phyloP scores from a whole-genome alignment of 2,329 filamentous ascomycete species.

The Curvularia verruculosa region DNA sequence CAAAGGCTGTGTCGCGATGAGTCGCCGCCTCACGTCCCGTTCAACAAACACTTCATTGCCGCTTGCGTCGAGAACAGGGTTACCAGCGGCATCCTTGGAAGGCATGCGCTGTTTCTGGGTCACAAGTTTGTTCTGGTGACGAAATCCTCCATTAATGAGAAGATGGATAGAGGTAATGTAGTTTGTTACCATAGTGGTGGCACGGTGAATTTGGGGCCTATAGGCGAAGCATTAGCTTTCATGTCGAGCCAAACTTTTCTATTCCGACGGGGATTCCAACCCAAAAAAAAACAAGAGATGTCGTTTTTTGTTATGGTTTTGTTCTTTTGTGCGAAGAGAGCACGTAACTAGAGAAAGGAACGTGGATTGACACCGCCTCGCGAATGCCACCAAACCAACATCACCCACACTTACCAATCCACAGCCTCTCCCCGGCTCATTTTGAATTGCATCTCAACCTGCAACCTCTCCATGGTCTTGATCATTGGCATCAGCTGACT shows the following conservation, averaged over 20 bases:
- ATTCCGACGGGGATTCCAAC: neutral
- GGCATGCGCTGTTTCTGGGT: constrained; percentile 19
- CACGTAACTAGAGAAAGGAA: neutral
- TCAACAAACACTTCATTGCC: constrained; percentile 13
- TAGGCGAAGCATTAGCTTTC: neutral
- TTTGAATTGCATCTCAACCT: constrained; percentile 29
- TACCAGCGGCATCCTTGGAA: constrained; percentile 24
- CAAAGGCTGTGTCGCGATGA: constrained; percentile 13
- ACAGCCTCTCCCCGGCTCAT: constrained; percentile 24
- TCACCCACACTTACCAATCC: constrained; percentile 27
- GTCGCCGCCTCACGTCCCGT: constrained; percentile 13
- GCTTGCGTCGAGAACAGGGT: constrained; percentile 12
- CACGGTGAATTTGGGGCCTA: constrained; percentile 31
- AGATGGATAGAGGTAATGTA: constrained; percentile 28
- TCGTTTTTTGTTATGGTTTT: neutral
- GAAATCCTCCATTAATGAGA: constrained; percentile 31
- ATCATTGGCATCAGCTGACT: constrained; percentile 36
- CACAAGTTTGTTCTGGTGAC: constrained; percentile 9
- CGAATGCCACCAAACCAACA: neutral
- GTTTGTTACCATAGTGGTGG: constrained; percentile 22
- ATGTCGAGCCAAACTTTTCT: neutral
- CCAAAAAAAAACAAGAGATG: neutral
- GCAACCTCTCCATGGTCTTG: constrained; percentile 30
- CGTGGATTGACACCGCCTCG: neutral
- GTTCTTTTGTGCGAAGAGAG: neutral